Conservation (phyloP, 2,329 filamentous ascomycete genomes). For the Colletotrichum tamarilloi region DNA sequence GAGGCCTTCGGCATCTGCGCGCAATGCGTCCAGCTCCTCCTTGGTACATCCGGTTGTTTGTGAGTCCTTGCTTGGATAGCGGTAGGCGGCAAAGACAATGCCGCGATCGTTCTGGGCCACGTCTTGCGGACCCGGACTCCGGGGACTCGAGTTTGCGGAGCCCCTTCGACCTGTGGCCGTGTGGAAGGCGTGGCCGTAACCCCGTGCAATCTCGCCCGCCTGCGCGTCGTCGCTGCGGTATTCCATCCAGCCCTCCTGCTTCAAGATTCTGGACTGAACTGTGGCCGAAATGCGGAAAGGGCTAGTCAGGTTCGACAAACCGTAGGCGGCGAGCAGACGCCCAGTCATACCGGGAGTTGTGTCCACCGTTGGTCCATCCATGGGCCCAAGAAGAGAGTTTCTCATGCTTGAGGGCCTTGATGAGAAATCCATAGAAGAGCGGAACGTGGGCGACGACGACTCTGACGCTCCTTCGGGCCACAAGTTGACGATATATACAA, state of each 20-base stretch:
- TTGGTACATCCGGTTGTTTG: conserved; percentile 48
- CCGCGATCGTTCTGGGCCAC: conserved; percentile 55
- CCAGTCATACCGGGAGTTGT: conserved; percentile 51
- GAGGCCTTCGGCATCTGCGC: conserved; percentile 62
- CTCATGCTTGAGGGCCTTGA: conserved; percentile 36
- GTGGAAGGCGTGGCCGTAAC: conserved; percentile 66
- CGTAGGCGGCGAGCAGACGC: conserved; percentile 66
- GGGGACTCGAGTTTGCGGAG: conserved; percentile 7
- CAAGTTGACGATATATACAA: conserved; percentile 69
- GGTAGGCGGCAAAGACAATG: conserved; percentile 67
- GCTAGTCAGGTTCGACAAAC: conserved; percentile 59
- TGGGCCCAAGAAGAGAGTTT: conserved; percentile 20
- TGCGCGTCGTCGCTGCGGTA: conserved; percentile 57
- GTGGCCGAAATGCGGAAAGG: conserved; percentile 63
- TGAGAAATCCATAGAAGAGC: conserved; percentile 31
- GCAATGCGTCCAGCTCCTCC: conserved; percentile 57
- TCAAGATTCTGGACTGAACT: conserved; percentile 62
- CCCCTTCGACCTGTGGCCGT: conserved; percentile 48
- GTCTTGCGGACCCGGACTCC: conserved; percentile 17
- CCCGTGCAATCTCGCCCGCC: conserved; percentile 58
- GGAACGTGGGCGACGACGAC: conserved; percentile 33
- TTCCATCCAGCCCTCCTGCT: conserved; percentile 63
- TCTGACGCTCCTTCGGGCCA: conserved; percentile 55
- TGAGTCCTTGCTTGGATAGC: conserved; percentile 55
- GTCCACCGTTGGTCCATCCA: conserved; percentile 31